Base-by-base conservation (phyloP, 129 eudicot species). In the Artemisia tridentata region DNA sequence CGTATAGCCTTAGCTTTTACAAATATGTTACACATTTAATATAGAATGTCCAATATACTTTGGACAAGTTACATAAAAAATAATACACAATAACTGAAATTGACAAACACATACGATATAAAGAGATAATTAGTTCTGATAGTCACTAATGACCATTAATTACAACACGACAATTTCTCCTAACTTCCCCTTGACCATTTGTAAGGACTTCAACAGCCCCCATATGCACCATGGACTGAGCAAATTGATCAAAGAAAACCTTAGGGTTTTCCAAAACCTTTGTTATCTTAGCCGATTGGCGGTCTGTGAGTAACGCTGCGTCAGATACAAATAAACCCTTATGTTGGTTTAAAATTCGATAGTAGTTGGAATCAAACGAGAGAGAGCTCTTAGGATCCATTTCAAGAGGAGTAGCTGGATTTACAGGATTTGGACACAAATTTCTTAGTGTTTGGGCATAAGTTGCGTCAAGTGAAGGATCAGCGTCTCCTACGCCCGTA, bases 361-460 rank as follows among this genome's bases (percentile, higher is more conserved):
- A 85, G 60, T 85, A 85, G 12, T 80, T 31, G 1, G 76, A 76
- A 49, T 85, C 87, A n/a, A 85, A 85, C 0, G 85, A 58, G 19
- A 69, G 74, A 0, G 90, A 60, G 65, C 87, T 85, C 1, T 79
- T 46, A 19, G 90, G 90, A 64, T 85, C 87, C 90, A 85, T 82
- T 63, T 82, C 90, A 15, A 85, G 76, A 41, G 59, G 27, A 5
- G 84, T 85, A 11, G 81, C 2, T 15, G 77, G 38, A 12, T 50
- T 77, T 23, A 41, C 59, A 11, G 85, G 85, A 61, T 66, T 74
- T 7, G 88, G 85, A 54, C 85, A 84, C 18, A 65, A 31, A 47
- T 29, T 41, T 50, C 76, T 80, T 34, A 84, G 31, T 46, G 83
- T 49, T 74, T 56, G 73, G 11, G 81, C 85, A 1, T 84, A 80